Evolutionary conservation across 495 filamentous ascomycete genomes (phyloP).

Genomic region (Barbatosphaeria neglecta): DNA sequence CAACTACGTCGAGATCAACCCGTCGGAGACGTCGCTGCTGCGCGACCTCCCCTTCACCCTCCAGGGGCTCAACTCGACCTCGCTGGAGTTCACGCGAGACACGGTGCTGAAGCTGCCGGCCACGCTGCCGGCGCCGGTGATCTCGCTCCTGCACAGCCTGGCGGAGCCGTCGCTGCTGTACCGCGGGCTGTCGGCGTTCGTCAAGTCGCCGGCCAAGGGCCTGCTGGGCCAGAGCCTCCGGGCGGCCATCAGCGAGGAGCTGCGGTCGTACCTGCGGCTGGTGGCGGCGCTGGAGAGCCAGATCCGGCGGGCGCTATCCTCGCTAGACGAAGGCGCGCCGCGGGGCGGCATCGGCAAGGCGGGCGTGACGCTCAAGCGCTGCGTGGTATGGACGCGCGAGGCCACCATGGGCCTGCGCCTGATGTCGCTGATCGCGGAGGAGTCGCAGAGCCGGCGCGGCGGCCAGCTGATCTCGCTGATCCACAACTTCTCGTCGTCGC

Average conservation of each 20-base stretch:
- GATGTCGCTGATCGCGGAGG: constrained; percentile 88
- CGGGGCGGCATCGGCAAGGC: constrained; percentile 64
- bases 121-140: constrained; percentile 69
- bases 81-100: constrained; percentile 60
- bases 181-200: constrained; percentile 63
- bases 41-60: constrained; percentile 89
- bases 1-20: constrained; percentile 38
- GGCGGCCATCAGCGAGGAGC: constrained; percentile 74
- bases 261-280: constrained; percentile 83
- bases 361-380: constrained; percentile 91
- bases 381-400: constrained; percentile 94
- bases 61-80: constrained; percentile 80
- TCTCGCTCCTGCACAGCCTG: constrained; percentile 78
- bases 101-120: constrained; percentile 60
- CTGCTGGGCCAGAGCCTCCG: constrained; percentile 87
- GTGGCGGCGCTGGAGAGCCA: constrained; percentile 92
- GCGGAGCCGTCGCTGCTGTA: constrained; percentile 92
- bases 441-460: constrained; percentile 74
- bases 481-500: constrained; percentile 82
- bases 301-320: constrained; percentile 66
- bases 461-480: constrained; percentile 91
- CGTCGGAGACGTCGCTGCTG: constrained; percentile 63
- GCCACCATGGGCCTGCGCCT: constrained; percentile 92
- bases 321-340: constrained; percentile 52
- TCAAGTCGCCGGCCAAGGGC: constrained; percentile 51